Percentiles rank a stretch among this genome's conserved stretches.
Conservation (phyloP, 352 stramenopile species). For the Phytophthora macrochlamydospora region DNA sequence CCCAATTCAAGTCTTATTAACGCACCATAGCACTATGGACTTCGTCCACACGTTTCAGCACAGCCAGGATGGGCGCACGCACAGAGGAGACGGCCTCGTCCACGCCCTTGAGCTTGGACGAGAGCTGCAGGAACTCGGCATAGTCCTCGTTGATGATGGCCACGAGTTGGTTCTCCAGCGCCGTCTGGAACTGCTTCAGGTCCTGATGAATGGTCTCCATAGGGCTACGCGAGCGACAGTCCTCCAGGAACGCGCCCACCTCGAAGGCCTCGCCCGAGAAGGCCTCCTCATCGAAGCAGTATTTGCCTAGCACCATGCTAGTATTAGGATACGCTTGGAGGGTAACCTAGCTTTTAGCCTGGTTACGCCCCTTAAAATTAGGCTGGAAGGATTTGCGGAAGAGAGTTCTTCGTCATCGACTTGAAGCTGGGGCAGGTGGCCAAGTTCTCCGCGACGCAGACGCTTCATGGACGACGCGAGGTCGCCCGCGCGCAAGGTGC, state of each 20-base stretch:
- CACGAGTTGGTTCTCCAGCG: conserved; percentile 89
- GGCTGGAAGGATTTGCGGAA: no score
- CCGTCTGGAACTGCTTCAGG: conserved; percentile 82
- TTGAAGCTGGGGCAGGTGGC: conserved; percentile 20
- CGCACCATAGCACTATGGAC: conserved; percentile 67
- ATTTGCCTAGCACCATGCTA: conserved; percentile 51
- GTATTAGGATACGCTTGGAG: neutral
- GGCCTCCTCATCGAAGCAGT: conserved; percentile 85
- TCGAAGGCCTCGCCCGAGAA: conserved; percentile 83
- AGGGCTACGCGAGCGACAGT: conserved; percentile 68
- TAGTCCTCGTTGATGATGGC: conserved; percentile 92
- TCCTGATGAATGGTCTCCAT: conserved; percentile 89
- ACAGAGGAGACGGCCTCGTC: conserved; percentile 86
- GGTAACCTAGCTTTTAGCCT: neutral
- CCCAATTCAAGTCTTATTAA: neutral
- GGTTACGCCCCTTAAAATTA: no score
- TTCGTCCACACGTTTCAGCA: conserved; percentile 82
- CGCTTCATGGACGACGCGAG: conserved; percentile 24
- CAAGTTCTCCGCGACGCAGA: neutral
- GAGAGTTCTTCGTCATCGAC: conserved; percentile 21
- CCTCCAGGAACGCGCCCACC: conserved; percentile 72
- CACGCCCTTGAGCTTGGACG: conserved; percentile 85
- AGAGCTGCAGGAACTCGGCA: conserved; percentile 89
- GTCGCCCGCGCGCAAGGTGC: conserved; percentile 37
- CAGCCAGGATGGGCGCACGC: conserved; percentile 65